Percentiles rank a stretch among this genome's conserved stretches.
Evolutionary conservation across 257 asterid species (phyloP).

Genomic region (Solanum bulbocastanum): DNA sequence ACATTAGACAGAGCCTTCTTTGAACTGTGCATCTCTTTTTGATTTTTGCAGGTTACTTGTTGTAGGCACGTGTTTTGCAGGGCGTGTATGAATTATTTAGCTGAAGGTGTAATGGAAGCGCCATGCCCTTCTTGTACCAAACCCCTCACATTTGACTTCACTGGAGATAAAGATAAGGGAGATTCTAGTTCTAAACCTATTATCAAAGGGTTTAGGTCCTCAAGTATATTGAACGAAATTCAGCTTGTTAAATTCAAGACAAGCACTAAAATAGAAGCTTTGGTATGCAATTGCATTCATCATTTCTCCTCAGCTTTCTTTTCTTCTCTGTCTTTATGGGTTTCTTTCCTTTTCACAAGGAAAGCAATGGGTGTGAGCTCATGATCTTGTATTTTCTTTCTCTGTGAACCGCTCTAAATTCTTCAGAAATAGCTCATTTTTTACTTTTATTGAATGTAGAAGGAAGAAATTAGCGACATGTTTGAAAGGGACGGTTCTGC

Average conservation of each 20-base stretch:
- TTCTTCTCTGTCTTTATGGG: no score
- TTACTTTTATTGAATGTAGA: background rate
- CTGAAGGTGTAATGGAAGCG: conserved; percentile 47
- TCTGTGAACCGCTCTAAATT: background rate
- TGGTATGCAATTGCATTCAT: conserved; percentile 39
- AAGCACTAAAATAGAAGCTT: conserved; percentile 85
- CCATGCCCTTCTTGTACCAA: conserved; percentile 72
- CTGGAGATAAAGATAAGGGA: conserved; percentile 31
- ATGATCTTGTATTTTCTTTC: background rate
- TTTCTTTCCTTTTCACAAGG: background rate
- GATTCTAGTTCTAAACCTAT: conserved; percentile 38
- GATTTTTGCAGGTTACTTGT: conserved; percentile 45
- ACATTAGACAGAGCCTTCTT: background rate
- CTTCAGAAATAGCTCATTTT: background rate
- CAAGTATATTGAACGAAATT: conserved; percentile 77
- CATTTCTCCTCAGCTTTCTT: background rate
- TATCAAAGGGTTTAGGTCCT: conserved; percentile 52
- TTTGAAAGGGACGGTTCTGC: background rate
- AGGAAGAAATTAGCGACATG: background rate
- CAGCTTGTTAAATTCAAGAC: conserved; percentile 54
- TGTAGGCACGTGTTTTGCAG: conserved; percentile 72
- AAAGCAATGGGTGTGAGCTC: background rate
- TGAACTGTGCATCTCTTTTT: background rate
- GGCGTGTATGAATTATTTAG: conserved; percentile 53
- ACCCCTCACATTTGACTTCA: conserved; percentile 57